A percentile compares a stretch with the other conserved stretches of the same genome.
Conservation (phyloP, 129 eudicot genomes). For the Arctium lappa region DNA sequence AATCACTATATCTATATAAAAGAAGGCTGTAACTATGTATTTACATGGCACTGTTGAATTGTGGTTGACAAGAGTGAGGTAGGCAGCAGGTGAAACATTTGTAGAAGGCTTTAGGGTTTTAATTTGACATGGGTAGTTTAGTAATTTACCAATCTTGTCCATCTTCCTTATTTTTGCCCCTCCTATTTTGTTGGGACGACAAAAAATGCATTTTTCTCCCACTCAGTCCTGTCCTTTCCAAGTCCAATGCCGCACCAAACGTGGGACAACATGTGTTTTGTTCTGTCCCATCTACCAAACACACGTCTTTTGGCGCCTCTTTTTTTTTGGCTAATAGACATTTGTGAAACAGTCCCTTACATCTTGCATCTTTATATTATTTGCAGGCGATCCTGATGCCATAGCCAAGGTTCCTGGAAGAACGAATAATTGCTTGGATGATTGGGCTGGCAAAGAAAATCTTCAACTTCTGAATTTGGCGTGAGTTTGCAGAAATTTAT, state of each 20-base stretch:
- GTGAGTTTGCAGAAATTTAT: constrained; percentile 41
- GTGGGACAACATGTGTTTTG: background rate
- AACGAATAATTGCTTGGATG: constrained; percentile 42
- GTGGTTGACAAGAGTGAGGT: background rate
- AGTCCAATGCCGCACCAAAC: background rate
- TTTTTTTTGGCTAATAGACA: background rate
- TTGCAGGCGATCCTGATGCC: constrained; percentile 79
- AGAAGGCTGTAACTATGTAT: background rate
- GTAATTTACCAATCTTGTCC: background rate
- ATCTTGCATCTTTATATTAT: background rate
- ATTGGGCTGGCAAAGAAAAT: constrained; percentile 55
- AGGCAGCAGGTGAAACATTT: background rate
- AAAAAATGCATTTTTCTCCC: no score
- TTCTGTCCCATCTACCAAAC: background rate
- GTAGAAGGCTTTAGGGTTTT: background rate
- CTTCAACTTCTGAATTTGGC: constrained; percentile 70
- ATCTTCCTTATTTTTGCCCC: background rate
- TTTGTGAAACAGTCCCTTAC: background rate
- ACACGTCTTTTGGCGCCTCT: background rate
- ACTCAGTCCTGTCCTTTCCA: background rate
- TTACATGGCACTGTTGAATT: background rate
- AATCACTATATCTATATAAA: background rate
- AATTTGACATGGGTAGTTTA: background rate
- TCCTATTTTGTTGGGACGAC: background rate
- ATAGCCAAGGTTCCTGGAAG: constrained; percentile 74